Evolutionary conservation across 208 protist species (phyloP).

Genomic region (Phytomonas francai): DNA sequence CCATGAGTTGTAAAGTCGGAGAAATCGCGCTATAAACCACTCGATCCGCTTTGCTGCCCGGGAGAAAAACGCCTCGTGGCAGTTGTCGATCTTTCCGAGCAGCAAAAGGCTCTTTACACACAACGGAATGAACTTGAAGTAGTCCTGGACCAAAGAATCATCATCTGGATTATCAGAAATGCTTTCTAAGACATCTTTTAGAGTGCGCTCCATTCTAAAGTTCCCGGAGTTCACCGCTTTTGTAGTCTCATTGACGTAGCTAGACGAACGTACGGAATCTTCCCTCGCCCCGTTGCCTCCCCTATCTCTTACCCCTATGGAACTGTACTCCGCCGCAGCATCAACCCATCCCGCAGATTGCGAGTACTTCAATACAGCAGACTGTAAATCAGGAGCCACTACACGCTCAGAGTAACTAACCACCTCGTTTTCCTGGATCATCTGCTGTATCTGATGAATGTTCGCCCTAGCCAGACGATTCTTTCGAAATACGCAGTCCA

Average conservation of each 20-base stretch:
- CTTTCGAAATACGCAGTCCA: conserved; percentile 71
- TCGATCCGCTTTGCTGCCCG: conserved; percentile 50
- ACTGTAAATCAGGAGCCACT: conserved; percentile 25
- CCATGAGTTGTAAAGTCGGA: conserved; percentile 69
- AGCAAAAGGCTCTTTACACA: conserved; percentile 59
- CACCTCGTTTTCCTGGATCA: conserved; percentile 34
- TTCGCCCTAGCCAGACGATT: conserved; percentile 53
- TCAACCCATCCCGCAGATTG: conserved; percentile 9
- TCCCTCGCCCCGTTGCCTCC: conserved; percentile 8
- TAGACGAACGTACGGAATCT: background rate
- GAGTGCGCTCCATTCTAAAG: conserved; percentile 15
- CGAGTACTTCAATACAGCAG: conserved; percentile 34
- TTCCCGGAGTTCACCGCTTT: background rate
- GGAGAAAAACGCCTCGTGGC: conserved; percentile 70
- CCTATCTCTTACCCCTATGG: background rate
- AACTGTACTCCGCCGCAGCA: background rate
- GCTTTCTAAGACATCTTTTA: conserved; percentile 34
- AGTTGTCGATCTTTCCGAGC: conserved; percentile 52
- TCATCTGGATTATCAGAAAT: conserved; percentile 55
- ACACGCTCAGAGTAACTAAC: conserved; percentile 15
- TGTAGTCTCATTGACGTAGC: background rate
- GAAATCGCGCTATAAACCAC: conserved; percentile 61
- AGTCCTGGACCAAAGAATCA: conserved; percentile 31
- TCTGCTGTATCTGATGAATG: conserved; percentile 37
- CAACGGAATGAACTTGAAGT: conserved; percentile 69